phyloP scores from a whole-genome alignment of 768 basidiomycete species.

The Pholiota molesta region DNA sequence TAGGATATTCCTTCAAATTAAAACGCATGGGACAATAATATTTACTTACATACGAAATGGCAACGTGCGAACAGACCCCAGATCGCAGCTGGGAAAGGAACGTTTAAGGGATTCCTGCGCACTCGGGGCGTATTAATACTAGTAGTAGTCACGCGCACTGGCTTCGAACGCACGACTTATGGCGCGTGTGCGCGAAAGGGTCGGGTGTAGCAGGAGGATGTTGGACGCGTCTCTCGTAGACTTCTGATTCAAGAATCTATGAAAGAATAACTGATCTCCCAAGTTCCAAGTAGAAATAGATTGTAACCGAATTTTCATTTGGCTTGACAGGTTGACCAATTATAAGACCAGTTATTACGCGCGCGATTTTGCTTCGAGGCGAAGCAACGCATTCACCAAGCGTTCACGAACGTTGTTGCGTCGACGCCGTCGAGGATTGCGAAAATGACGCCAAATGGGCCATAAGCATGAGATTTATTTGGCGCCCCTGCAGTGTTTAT shows the following conservation, averaged over 20 bases:
- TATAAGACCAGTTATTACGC: too few species aligned
- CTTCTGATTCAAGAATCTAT: background rate
- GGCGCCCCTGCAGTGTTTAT: background rate
- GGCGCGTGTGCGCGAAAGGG: background rate
- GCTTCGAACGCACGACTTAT: background rate
- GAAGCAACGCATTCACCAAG: background rate
- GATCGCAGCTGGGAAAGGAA: background rate
- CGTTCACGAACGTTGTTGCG: slow-evolving; percentile 1
- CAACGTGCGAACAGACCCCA: background rate
- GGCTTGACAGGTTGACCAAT: background rate
- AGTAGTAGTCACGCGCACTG: background rate
- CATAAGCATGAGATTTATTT: background rate
- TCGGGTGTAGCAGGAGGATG: background rate
- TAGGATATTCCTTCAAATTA: background rate
- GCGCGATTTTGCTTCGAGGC: background rate
- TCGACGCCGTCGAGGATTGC: too few species aligned
- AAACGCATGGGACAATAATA: background rate
- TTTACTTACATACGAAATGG: background rate
- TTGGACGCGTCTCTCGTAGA: background rate
- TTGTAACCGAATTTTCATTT: background rate
- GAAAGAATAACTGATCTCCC: background rate
- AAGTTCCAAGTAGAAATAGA: too few species aligned
- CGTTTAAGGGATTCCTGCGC: background rate
- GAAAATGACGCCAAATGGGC: background rate
- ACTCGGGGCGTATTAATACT: too few species aligned